A percentile compares a stretch with the other conserved stretches of the same genome.
Conservation (phyloP, 1,284 basidiomycete species). For the Cerioporus squamosus region DNA sequence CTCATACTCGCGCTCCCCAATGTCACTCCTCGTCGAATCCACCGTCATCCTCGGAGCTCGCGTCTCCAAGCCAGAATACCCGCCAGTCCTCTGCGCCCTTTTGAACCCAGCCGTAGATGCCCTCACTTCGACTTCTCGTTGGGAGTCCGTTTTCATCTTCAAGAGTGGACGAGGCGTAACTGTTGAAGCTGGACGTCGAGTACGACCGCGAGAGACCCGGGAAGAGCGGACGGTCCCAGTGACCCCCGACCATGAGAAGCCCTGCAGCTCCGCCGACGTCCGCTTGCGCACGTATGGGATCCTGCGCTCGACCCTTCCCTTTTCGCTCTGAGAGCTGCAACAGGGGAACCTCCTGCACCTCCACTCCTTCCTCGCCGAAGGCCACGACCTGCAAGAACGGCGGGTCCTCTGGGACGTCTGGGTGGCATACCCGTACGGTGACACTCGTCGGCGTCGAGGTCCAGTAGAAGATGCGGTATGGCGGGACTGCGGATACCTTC, state of each 20-base stretch:
- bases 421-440: constrained; percentile 51
- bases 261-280: constrained; percentile 71
- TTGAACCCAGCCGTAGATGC: constrained; percentile 74
- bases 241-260: constrained; percentile 66
- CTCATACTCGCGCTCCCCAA: constrained; percentile 17
- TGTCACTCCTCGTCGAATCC: constrained; percentile 14
- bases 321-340: constrained; percentile 48
- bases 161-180: constrained; percentile 52
- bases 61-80: constrained; percentile 78
- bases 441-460: constrained; percentile 58
- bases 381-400: constrained; percentile 69
- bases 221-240: constrained; percentile 63
- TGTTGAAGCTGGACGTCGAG: constrained; percentile 47
- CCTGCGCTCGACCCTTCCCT: constrained; percentile 48
- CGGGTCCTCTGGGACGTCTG: constrained; percentile 30
- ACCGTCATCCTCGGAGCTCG: constrained; percentile 38
- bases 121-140: constrained; percentile 52
- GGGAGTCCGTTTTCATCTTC: constrained; percentile 32
- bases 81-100: constrained; percentile 75
- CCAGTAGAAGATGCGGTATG: constrained; percentile 64
- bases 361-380: constrained; percentile 69
- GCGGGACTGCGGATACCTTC: constrained; percentile 47
- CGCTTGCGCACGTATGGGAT: constrained; percentile 54
- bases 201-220: constrained; percentile 44
- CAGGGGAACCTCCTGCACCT: constrained; percentile 66